Percentiles rank a stretch among this genome's conserved stretches.
phyloP scores from a whole-genome alignment of 2,329 filamentous ascomycete genomes.

The Hymenoscyphus fraxineus region DNA sequence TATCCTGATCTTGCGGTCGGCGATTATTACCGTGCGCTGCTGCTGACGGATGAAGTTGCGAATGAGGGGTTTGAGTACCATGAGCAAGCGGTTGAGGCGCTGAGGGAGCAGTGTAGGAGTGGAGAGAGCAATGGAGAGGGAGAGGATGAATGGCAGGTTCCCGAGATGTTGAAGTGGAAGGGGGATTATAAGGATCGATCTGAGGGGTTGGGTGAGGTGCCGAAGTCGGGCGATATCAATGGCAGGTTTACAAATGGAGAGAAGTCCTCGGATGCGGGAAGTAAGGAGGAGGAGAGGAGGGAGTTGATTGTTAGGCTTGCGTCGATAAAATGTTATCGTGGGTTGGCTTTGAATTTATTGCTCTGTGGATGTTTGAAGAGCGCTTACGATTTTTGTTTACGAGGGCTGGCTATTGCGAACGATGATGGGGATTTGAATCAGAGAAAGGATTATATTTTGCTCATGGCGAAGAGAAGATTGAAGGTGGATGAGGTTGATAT shows the following conservation, averaged over 20 bases:
- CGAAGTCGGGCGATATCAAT: constrained; percentile 8
- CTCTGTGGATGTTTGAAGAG: constrained; percentile 67
- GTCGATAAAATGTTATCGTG: constrained; percentile 56
- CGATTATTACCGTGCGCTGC: constrained; percentile 86
- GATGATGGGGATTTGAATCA: constrained; percentile 53
- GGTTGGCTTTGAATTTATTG: constrained; percentile 54
- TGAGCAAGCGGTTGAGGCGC: constrained; percentile 53
- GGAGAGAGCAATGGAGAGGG: background rate
- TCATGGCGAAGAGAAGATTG: constrained; percentile 47
- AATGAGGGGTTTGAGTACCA: constrained; percentile 83
- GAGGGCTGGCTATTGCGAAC: constrained; percentile 55
- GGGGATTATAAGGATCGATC: constrained; percentile 13
- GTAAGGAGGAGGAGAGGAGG: constrained; percentile 36
- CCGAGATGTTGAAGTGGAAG: constrained; percentile 41
- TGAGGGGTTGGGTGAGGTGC: constrained; percentile 14
- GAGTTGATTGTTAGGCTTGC: constrained; percentile 45
- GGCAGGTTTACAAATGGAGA: background rate
- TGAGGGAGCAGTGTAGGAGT: constrained; percentile 16
- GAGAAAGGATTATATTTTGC: constrained; percentile 51
- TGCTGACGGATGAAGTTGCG: constrained; percentile 73
- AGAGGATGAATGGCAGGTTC: constrained; percentile 27
- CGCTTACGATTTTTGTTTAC: constrained; percentile 61
- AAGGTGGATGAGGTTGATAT: constrained; percentile 44
- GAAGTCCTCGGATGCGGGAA: constrained; percentile 35
- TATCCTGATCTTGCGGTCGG: constrained; percentile 89